Base-by-base conservation (phyloP, 2,329 filamentous ascomycete genomes). In the Clonostachys sp. region DNA sequence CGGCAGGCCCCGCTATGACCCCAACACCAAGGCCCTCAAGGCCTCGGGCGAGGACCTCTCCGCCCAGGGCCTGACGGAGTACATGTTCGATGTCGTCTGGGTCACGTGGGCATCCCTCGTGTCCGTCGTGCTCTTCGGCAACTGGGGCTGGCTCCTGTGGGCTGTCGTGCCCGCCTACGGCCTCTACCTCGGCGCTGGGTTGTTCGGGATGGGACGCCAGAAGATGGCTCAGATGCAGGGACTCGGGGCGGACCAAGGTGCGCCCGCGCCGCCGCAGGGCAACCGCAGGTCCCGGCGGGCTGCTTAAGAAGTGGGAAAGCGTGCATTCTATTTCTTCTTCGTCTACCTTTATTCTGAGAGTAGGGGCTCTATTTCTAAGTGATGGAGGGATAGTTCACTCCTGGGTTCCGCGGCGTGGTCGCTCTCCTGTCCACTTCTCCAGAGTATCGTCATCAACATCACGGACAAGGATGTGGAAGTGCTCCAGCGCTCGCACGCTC, bases 1-100 rank as follows among this genome's bases (percentile, higher is more conserved):
- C 8, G 90, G 89, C 12, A 87, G 92, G 10, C 94, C 94, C 20
- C 84, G 75, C 51, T 88, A 85, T 62, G 81, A 83, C 54, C 64
- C 83, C 18, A 70, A 72, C 24, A 84, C 81, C 43, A 78, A 75
- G 13, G 76, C 84, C n/a, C 74, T 97, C 51, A 84, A 81, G 63
- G 82, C 78, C 34, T 75, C 89, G 1, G 92, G 94, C 41, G 91
- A 97, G 64, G 94, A 99, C 65, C 80, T 99, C 45, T 83, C 87
- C 46, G 89, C 90, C 10, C 80, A 86, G 34, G 94, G 94, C 5
- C 71, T 99, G 73, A 97, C 92, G 12, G 94, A 96, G 70, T 97
- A 95, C 74, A 89, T 97, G 87, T 99, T 95, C 79, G 94, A 99
- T 70, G 81, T 96, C 44, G 74, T 96, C 46, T 97, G 96, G 81